Conservation (phyloP, 768 basidiomycete genomes). For the Boletus subparvulus region DNA sequence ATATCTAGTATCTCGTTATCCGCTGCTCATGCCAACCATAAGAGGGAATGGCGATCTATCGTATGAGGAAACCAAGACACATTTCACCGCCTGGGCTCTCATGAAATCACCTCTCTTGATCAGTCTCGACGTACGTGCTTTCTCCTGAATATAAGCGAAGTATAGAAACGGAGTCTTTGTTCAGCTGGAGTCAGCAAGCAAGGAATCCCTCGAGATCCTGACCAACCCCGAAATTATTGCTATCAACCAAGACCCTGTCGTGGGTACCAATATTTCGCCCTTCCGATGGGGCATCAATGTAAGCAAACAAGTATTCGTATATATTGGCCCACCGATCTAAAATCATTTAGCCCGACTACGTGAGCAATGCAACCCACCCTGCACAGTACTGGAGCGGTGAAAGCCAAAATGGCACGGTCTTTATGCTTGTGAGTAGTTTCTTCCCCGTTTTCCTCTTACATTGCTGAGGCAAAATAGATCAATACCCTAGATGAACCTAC, state of each 20-base stretch:
- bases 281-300: conserved; percentile 72
- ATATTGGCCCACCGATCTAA: neutral
- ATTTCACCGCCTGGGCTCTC: conserved; percentile 72
- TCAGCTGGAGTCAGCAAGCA: conserved; percentile 51
- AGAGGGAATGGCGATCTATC: conserved; percentile 65
- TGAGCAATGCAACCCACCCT: conserved; percentile 47
- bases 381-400: conserved; percentile 74
- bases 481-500: conserved; percentile 58
- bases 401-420: conserved; percentile 60
- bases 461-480: conserved; percentile 39
- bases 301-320: conserved; percentile 18
- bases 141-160: conserved; percentile 4
- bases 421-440: conserved; percentile 56
- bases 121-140: conserved; percentile 50
- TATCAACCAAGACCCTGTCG: conserved; percentile 65
- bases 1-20: neutral
- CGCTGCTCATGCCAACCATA: neutral
- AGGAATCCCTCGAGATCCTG: conserved; percentile 53
- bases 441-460: neutral
- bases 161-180: neutral
- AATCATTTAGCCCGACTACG: conserved; percentile 34
- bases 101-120: conserved; percentile 70
- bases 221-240: conserved; percentile 64
- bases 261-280: conserved; percentile 60
- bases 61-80: conserved; percentile 63